Evolutionary conservation across 83 land plant species (phyloP), one percentile per base, ranked within the genome.

Genomic region (Thuja plicata): DNA sequence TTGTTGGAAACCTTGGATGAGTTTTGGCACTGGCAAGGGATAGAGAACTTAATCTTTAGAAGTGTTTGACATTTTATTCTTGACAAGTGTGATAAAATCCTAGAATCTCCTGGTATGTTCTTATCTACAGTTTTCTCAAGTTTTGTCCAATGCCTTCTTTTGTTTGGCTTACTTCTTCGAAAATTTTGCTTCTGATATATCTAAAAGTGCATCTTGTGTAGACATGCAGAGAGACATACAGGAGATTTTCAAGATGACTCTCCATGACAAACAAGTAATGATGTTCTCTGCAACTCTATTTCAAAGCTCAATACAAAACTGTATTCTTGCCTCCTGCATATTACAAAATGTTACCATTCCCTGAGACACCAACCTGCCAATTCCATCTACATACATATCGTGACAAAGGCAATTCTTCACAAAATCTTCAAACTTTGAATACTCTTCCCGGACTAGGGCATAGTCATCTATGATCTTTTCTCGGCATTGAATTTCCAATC

Each of bases 21-120:
- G 93, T 98, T 54, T 88, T 98, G 76, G 97, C 96, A 16, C 86
- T 98, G 86, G 93, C 98, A 13, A 94, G 97, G 90, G 99, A 97
- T 21, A 97, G 97, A 88, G 99, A 98, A 76, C 92, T 98, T 78
- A 93, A 91, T n/a, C 89, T 98, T 90, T n/a, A 98, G 95, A 94
- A 97, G 96, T 91, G 99, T 98, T 85, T 92, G 99, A 91, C 99
- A 98, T 89, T 98, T 98, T 90, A 97, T 98, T 55, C 96, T 98
- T 62, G 99, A 98, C 92, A 99, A 98, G 90, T 98, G 99, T 94
- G 99, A 98, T 90, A 98, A 97, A 91, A 98, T 98, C 99, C 98
- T 97, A 55, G 99, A 97, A 71, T 95, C 99, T 41, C 95, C 96
- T 85, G 99, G 99, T 97, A 95, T 90, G 94, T 37, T 43, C 54